These are phyloP conservation scores for Lizonia empirigonia DNA, from an alignment of 2,329 filamentous ascomycete genomes.

Conservation along the genomic window DNA sequence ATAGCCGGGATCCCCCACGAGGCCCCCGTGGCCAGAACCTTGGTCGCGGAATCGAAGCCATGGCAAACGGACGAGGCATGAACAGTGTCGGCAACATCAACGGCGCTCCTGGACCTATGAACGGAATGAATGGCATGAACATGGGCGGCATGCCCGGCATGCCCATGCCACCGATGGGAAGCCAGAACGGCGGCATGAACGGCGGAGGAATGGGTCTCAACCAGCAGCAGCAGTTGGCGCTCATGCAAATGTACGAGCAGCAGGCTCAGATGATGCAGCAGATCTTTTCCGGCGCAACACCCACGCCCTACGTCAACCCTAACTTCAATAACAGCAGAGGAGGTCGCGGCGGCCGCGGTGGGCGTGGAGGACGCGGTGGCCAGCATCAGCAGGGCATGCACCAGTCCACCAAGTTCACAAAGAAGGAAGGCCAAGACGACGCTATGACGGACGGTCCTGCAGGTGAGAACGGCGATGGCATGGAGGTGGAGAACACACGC, in stretches of 20 bases:
- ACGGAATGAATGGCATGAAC: constrained; percentile 48
- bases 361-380: constrained; percentile 59
- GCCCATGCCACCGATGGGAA: constrained; percentile 39
- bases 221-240: constrained; percentile 72
- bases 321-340: constrained; percentile 53
- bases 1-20: constrained; percentile 76
- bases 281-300: constrained; percentile 47
- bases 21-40: constrained; percentile 65
- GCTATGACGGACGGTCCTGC: constrained; percentile 46
- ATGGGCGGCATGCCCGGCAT: constrained; percentile 42
- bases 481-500: constrained; percentile 69
- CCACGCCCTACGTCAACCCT: constrained; percentile 60
- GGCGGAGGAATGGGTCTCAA: constrained; percentile 53
- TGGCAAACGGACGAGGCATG: constrained; percentile 49
- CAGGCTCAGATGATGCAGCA: constrained; percentile 67
- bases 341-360: constrained; percentile 33
- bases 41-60: constrained; percentile 41
- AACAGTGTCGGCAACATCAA: constrained; percentile 37
- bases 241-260: constrained; percentile 81
- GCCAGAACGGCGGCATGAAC: constrained; percentile 54
- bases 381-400: constrained; percentile 54
- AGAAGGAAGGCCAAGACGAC: constrained; percentile 50
- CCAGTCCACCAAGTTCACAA: constrained; percentile 58
- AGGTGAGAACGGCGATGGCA: constrained; percentile 51
- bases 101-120: constrained; percentile 43